Base-by-base conservation (phyloP, 805 yeast genomes). In the Candida awuae region DNA sequence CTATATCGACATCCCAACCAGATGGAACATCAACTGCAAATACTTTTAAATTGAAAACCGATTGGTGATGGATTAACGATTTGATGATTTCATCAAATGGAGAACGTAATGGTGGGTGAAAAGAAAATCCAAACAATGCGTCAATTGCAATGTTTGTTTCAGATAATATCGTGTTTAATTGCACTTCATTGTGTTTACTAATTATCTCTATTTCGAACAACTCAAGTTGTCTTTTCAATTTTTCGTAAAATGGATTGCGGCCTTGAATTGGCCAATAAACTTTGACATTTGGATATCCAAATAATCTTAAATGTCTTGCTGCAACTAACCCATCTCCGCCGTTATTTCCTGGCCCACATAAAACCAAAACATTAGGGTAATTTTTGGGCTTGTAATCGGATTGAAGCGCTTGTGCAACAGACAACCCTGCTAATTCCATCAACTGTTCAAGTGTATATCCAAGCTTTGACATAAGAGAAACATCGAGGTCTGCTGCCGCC, bases 281-380 rank as follows among this genome's bases (percentile, higher is more conserved):
- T 4, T 72, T 63, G 1, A 97, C 95, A 5, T 65, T 62, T 16
- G 36, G 21, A 56, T 78, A 85, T 2, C 92, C 92, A 68, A 92
- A 77, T 10, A 87, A 62, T 48, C 75, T 75, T 46, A 92, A 65
- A 56, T 92, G 98, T 31, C 98, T 70, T 1, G 97, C 95, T 21
- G 96, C 94, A 2, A 92, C 98, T 12, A 92, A 64, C 0, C 97
- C 98, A 61, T 92, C 98, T 2, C 97, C 98, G 2, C 95, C 90
- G 54, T 92, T 92, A 54, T 92, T 92, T 1, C 98, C 98, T 0
- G 97, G 97, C 0, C 98, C 98, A 9, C 80, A 86, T 5, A 92
- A 65, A 1, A 92, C 71, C 6, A 43, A 16, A 30, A 88, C 62
- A 9, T 59, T 63, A 28, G 65, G 59, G 19, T 53, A 32, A 10